Evolutionary conservation across 2,329 filamentous ascomycete species (phyloP).

Genomic region (Fusarium sp.): DNA sequence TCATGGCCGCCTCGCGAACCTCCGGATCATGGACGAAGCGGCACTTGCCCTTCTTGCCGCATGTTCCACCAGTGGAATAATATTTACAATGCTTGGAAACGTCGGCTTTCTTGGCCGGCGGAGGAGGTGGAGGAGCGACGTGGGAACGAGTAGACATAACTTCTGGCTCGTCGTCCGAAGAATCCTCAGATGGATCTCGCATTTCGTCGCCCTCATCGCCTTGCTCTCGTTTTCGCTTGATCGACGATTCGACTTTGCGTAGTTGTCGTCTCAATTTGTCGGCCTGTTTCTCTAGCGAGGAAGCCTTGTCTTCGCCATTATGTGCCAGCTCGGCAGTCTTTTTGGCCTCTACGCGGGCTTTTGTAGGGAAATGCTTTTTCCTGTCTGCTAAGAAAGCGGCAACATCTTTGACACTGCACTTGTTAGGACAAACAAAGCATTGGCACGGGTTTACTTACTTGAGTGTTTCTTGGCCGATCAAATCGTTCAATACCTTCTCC

Average conservation of each 20-base stretch:
- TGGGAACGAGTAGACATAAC: constrained; percentile 63
- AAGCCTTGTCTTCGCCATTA: constrained; percentile 71
- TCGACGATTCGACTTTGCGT: constrained; percentile 76
- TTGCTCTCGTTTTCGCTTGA: constrained; percentile 76
- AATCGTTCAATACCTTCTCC: constrained; percentile 72
- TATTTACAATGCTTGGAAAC: constrained; percentile 77
- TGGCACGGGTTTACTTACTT: constrained; percentile 58
- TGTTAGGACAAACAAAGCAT: constrained; percentile 23
- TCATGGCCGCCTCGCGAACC: constrained; percentile 72
- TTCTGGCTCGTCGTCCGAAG: constrained; percentile 72
- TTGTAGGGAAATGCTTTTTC: constrained; percentile 83
- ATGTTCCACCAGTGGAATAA: constrained; percentile 75
- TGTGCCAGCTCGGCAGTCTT: constrained; percentile 62
- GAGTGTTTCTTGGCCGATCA: constrained; percentile 67
- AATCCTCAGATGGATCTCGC: constrained; percentile 65
- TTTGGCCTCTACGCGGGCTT: constrained; percentile 74
- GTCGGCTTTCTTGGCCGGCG: constrained; percentile 69
- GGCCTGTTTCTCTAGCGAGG: constrained; percentile 68
- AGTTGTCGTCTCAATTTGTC: constrained; percentile 74
- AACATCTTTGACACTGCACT: constrained; percentile 74
- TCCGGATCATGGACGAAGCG: constrained; percentile 77
- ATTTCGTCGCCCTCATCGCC: constrained; percentile 76
- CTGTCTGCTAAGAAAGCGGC: constrained; percentile 85
- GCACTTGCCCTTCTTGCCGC: constrained; percentile 81
- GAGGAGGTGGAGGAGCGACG: constrained; percentile 52